Percentiles rank a stretch among this genome's conserved stretches.
Evolutionary conservation across 2,329 filamentous ascomycete species (phyloP).

Genomic region (Alternaria novae-zelandiae): DNA sequence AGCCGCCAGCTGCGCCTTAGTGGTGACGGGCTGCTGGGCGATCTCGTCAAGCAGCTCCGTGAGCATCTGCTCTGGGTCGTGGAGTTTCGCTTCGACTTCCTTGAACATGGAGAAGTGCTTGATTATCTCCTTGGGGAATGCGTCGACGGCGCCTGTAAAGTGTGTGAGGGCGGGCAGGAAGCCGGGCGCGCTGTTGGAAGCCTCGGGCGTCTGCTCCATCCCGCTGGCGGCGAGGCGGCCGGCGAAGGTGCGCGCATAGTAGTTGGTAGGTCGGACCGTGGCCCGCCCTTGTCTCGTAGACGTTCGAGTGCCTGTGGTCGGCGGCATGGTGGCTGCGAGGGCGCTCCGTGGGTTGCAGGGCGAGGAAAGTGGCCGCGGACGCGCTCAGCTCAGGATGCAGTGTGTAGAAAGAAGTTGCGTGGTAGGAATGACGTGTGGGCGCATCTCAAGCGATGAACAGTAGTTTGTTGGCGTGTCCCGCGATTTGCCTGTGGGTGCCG

Average conservation of each 20-base stretch:
- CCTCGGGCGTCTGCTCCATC: conserved; percentile 48
- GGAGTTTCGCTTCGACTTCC: conserved; percentile 97
- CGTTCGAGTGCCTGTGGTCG: conserved; percentile 42
- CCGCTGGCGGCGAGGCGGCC: conserved; percentile 45
- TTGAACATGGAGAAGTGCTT: conserved; percentile 95
- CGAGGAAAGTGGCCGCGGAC: conserved; percentile 22
- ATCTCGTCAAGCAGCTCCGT: conserved; percentile 75
- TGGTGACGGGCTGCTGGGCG: conserved; percentile 54
- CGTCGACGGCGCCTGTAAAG: conserved; percentile 91
- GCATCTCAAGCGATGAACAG: conserved; percentile 37
- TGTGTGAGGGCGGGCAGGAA: conserved; percentile 72
- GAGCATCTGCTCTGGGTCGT: conserved; percentile 82
- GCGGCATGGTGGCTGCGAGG: conserved; percentile 41
- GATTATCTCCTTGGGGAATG: conserved; percentile 92
- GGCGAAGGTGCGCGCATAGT: conserved; percentile 58
- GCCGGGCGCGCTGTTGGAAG: conserved; percentile 49
- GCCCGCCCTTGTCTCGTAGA: conserved; percentile 56
- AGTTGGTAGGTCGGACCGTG: conserved; percentile 57
- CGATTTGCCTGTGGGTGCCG: conserved; percentile 21
- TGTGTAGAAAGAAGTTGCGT: conserved; percentile 22
- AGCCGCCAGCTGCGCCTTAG: conserved; percentile 36
- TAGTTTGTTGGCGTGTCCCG: conserved; percentile 28
- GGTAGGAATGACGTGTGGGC: conserved; percentile 27
- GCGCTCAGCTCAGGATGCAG: conserved; percentile 24
- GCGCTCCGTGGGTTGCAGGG: conserved; percentile 24